A percentile compares a stretch with the other conserved stretches of the same genome.
Conservation (phyloP, 2,329 filamentous ascomycete species). For the Plenodomus tracheiphilus region DNA sequence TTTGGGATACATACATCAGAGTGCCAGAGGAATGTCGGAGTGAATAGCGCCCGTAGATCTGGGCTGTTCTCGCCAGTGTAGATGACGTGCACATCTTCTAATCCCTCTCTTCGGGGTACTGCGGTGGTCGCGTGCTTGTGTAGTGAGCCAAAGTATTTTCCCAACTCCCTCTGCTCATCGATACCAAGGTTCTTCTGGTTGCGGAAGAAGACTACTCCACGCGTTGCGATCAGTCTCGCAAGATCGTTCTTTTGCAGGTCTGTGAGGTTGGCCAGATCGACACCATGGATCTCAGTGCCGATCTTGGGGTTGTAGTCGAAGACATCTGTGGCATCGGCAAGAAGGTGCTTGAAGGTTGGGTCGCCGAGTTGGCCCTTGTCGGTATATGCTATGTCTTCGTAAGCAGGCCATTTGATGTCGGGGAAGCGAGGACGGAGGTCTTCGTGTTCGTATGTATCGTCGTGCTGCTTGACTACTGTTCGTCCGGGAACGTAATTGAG, state of each 20-base stretch:
- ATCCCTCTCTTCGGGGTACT: slow-evolving; percentile 52
- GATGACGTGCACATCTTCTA: slow-evolving; percentile 62
- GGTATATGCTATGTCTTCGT: slow-evolving; percentile 54
- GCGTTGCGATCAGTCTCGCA: slow-evolving; percentile 56
- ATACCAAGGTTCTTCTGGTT: slow-evolving; percentile 59
- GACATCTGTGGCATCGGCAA: slow-evolving; percentile 56
- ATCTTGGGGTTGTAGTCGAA: slow-evolving; percentile 62
- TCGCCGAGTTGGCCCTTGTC: slow-evolving; percentile 61
- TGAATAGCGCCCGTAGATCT: slow-evolving; percentile 59
- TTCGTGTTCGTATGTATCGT: slow-evolving; percentile 55
- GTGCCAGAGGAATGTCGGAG: slow-evolving; percentile 60
- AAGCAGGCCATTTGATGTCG: slow-evolving; percentile 55
- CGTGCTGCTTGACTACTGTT: slow-evolving; percentile 49
- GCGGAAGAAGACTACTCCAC: slow-evolving; percentile 63
- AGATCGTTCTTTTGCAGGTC: slow-evolving; percentile 59
- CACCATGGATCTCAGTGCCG: slow-evolving; percentile 57
- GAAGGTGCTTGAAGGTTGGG: slow-evolving; percentile 57
- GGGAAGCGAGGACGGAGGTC: slow-evolving; percentile 59
- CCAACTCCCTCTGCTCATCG: slow-evolving; percentile 57
- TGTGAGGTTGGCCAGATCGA: slow-evolving; percentile 55
- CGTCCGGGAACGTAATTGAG: slow-evolving; percentile 55
- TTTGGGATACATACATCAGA: slow-evolving; percentile 50
- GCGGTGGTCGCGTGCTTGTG: slow-evolving; percentile 61
- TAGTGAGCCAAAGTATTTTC: slow-evolving; percentile 56
- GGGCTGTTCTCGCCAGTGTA: slow-evolving; percentile 57